Base-by-base conservation (phyloP, 306 rosid genomes). In the Casuarina equisetifolia region DNA sequence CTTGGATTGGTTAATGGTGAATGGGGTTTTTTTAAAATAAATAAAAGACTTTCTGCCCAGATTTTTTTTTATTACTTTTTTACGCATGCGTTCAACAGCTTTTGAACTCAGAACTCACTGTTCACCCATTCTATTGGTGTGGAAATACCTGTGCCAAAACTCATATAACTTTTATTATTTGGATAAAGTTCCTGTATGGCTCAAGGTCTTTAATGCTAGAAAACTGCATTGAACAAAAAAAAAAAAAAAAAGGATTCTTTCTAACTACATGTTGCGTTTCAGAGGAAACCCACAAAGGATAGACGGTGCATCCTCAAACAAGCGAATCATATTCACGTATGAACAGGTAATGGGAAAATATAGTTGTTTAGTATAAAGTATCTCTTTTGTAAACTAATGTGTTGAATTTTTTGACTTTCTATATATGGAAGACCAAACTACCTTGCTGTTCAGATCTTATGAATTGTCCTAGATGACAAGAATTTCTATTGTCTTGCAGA, bases 281-380 rank as follows among this genome's bases (percentile, higher is more conserved):
- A 95, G 98, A 85, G 97, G 98, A 82, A 95, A 95, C 83, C 98
- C 98, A 62, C 98, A 95, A 84, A 92, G 98, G 90, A 89, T 95
- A 80, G 98, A 95, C 79, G 79, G 87, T 53, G 88, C 88, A 35
- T 89, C 96, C 77, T 95, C 98, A 80, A 95, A 89, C 89, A 95
- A 92, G 81, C 90, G 98, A 86, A 64, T 92, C 74, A 73, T 90
- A 73, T 91, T 92, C 89, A 88, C 97, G 13, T 95, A 95, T 69
- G 97, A 95, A 86, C 98, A 92, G 97, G 98, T 92, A 86, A 48
- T 48, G 5, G 39, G 54, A 61, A 48, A 59, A 61, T 66, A 50
- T 50, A 70, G 45, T 69, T 42, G 36, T 25, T 51, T 19, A 0
- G 67, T 70, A 70, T 62, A 4, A 36, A 7, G 1, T 66, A 9